Conservation (phyloP, 139 green algal species). For the Zygnema circumcarinatum region DNA sequence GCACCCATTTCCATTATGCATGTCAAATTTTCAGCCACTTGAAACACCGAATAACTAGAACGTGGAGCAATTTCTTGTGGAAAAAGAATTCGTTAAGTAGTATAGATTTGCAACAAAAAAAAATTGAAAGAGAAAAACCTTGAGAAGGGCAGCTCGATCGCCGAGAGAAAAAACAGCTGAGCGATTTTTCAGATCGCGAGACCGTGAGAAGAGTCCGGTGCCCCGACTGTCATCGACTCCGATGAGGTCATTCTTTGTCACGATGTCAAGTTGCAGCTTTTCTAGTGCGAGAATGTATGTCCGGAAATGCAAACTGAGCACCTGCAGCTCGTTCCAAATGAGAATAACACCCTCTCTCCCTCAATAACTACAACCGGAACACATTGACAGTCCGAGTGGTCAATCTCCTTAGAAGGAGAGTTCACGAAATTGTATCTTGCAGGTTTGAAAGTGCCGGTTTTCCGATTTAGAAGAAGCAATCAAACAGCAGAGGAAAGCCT, state of each 20-base stretch:
- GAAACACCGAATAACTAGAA: no score
- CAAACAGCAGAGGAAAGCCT: no score
- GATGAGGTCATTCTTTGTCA: constrained; percentile 67
- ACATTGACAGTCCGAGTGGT: no score
- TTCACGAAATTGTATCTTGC: no score
- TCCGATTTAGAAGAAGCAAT: no score
- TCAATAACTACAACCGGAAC: no score
- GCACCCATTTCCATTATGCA: background rate
- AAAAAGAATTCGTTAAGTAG: no score
- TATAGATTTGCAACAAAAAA: no score
- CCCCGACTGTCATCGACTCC: constrained; percentile 54
- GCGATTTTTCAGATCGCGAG: constrained; percentile 50
- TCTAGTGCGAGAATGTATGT: constrained; percentile 87
- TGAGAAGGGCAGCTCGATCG: constrained; percentile 41
- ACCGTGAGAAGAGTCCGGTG: constrained; percentile 11
- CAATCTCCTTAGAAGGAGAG: background rate
- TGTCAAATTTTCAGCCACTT: no score
- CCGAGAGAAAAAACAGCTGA: constrained; percentile 58
- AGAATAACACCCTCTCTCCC: no score
- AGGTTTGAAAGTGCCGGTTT: no score
- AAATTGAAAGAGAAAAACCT: constrained; percentile 33
- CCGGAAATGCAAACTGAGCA: constrained; percentile 85
- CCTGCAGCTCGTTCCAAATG: constrained; percentile 58
- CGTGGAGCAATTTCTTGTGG: no score
- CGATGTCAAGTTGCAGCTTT: constrained; percentile 68